Percentiles rank a stretch among this genome's conserved stretches.
Conservation (phyloP, 805 yeast species). For the Sugiyamaella americana region DNA sequence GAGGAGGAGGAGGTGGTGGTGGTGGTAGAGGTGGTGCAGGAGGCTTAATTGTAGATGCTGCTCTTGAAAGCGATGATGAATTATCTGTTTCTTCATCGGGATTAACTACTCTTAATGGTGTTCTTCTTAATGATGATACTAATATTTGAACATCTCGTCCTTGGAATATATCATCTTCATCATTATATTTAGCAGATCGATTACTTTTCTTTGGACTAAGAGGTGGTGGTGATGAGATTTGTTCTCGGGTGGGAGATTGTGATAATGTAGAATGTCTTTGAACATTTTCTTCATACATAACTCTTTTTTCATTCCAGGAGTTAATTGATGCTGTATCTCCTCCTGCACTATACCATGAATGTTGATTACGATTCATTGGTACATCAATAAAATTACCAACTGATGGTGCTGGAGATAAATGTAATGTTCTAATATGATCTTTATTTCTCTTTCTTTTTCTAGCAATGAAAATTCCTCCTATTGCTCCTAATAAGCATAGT, state of each 20-base stretch:
- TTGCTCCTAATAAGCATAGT: constrained; percentile 30
- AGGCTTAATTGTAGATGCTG: constrained; percentile 4
- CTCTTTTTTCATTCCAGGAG: constrained; percentile 24
- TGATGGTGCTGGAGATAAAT: constrained; percentile 16
- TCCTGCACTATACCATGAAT: constrained; percentile 9
- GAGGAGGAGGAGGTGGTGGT: too few species aligned
- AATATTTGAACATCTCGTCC: constrained; percentile 64
- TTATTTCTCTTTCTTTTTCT: constrained; percentile 9
- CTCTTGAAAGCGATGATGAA: constrained; percentile 4
- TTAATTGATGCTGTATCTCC: constrained; percentile 18
- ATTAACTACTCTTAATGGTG: constrained; percentile 54
- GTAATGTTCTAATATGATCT: constrained; percentile 4
- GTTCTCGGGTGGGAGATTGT: neutral
- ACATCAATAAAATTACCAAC: constrained; percentile 8
- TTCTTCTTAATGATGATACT: constrained; percentile 59
- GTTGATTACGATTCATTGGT: constrained; percentile 5
- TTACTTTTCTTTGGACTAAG: neutral
- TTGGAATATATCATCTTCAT: constrained; percentile 40
- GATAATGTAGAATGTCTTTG: constrained; percentile 2
- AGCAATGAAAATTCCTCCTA: constrained; percentile 27
- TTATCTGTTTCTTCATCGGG: constrained; percentile 40
- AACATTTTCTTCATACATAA: constrained; percentile 11
- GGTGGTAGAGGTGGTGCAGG: too few species aligned
- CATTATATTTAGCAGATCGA: constrained; percentile 13
- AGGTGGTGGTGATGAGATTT: constrained; percentile 1